A percentile compares a stretch with the other conserved stretches of the same genome.
phyloP scores from a whole-genome alignment of 306 rosid genomes.

The Alnus rubra region DNA sequence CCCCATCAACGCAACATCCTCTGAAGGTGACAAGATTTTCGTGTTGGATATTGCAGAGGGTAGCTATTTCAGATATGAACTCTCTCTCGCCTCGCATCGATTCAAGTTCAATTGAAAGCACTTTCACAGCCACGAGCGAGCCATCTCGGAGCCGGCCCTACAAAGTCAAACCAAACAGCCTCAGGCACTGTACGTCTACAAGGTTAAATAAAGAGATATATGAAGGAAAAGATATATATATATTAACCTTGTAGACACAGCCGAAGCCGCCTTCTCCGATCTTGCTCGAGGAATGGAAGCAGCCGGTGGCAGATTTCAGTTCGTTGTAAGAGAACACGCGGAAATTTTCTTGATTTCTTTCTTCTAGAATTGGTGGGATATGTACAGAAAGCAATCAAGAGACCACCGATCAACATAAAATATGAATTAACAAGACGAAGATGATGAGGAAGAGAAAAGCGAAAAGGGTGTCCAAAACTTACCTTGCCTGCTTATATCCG shows the following conservation, averaged over 20 bases:
- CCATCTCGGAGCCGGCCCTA: conserved; percentile 78
- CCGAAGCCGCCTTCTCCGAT: conserved; percentile 93
- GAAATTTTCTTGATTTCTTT: conserved; percentile 45
- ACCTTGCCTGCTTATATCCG: conserved; percentile 34
- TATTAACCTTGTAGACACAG: conserved; percentile 67
- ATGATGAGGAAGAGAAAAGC: not conserved
- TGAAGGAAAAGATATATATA: not conserved
- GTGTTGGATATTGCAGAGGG: conserved; percentile 69
- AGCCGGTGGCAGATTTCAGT: conserved; percentile 64
- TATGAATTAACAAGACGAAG: not conserved
- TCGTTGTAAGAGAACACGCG: conserved; percentile 61
- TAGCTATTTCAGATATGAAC: conserved; percentile 75
- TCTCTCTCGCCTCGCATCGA: conserved; percentile 90
- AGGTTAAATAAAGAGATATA: too few relatives aligned
- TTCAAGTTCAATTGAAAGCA: conserved; percentile 69
- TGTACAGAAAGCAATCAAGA: not conserved
- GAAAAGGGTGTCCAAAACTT: not conserved
- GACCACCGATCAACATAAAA: too few relatives aligned
- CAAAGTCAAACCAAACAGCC: conserved; percentile 28
- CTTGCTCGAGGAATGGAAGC: conserved; percentile 52
- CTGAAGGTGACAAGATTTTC: conserved; percentile 69
- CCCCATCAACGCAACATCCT: conserved; percentile 87
- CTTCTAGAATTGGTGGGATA: conserved; percentile 30
- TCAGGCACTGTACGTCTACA: not conserved
- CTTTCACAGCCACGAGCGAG: conserved; percentile 68